Conservation (phyloP, 768 basidiomycete genomes). For the Lentinula guzmanii region DNA sequence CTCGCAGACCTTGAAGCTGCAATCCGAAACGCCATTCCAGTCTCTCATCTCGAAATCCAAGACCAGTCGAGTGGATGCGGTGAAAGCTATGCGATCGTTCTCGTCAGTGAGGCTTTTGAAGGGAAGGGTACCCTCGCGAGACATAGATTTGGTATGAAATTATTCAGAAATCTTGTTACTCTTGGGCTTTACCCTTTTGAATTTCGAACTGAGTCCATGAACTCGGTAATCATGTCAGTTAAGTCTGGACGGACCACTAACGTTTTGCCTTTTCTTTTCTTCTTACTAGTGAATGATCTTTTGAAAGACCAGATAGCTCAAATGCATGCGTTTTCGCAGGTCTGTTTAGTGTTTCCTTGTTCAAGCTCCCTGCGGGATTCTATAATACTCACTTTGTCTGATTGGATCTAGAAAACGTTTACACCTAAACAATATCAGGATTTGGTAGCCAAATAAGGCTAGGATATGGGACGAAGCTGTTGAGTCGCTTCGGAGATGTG, state of each 20-base stretch:
- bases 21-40: conserved; percentile 13
- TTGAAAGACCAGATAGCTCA: conserved; percentile 70
- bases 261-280: not conserved
- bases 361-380: not conserved
- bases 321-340: conserved; percentile 90
- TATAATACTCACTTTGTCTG: not conserved
- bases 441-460: conserved; percentile 28
- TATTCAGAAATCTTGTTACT: not conserved
- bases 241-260: not conserved
- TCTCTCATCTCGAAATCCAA: conserved; percentile 64
- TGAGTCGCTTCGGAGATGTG: not conserved
- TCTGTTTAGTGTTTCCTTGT: conserved; percentile 19
- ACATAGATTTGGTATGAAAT: conserved; percentile 54
- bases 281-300: conserved; percentile 60
- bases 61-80: conserved; percentile 82
- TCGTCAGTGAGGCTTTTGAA: conserved; percentile 79
- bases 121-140: conserved; percentile 75
- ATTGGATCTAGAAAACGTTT: conserved; percentile 56
- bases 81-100: conserved; percentile 64
- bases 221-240: not conserved
- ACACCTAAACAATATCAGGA: conserved; percentile 64
- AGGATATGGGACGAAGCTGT: not conserved
- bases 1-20: conserved; percentile 3
- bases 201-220: too few relatives aligned
- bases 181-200: too few relatives aligned